Percentiles rank a stretch among this genome's conserved stretches.
These are phyloP conservation scores for Fusarium sublunatum DNA, from an alignment of 2,329 filamentous ascomycete genomes.

Conservation along the genomic window DNA sequence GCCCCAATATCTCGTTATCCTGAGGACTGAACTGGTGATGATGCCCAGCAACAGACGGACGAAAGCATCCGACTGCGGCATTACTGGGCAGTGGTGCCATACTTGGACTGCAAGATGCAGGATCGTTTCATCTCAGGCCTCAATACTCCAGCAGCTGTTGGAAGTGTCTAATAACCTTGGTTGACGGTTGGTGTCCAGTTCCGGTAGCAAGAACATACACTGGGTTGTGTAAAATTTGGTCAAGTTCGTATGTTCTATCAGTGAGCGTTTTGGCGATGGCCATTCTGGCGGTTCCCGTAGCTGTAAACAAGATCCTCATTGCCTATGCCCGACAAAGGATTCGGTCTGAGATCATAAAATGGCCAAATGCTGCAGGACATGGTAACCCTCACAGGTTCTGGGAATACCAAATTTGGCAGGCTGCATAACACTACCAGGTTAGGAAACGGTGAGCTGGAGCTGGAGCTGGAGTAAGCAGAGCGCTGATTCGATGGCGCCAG, in stretches of 20 bases:
- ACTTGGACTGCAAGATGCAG: background rate
- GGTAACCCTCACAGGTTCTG: conserved; percentile 14
- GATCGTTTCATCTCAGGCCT: background rate
- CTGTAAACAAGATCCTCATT: too few species aligned
- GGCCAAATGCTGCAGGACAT: conserved; percentile 15
- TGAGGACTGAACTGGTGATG: conserved; percentile 11
- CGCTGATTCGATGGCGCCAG: conserved; percentile 29
- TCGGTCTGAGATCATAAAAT: conserved; percentile 13
- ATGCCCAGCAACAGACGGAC: conserved; percentile 1
- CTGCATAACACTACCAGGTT: conserved; percentile 42
- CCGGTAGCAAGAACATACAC: background rate
- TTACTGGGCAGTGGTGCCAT: conserved; percentile 21
- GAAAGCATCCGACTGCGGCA: conserved; percentile 12
- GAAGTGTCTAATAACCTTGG: background rate
- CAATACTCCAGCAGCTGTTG: background rate
- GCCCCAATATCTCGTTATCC: conserved; percentile 14
- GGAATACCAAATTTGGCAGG: conserved; percentile 41
- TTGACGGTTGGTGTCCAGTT: conserved; percentile 6
- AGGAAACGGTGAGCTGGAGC: conserved; percentile 36
- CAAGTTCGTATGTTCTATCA: too few species aligned
- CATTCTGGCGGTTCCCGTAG: too few species aligned
- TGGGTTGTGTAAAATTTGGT: too few species aligned
- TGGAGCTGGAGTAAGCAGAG: conserved; percentile 36
- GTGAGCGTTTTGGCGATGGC: too few species aligned
- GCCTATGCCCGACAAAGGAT: conserved; percentile 16